These are phyloP conservation scores for Nakazawaea holstii DNA, from an alignment of 805 yeast species.

Conservation along the genomic window DNA sequence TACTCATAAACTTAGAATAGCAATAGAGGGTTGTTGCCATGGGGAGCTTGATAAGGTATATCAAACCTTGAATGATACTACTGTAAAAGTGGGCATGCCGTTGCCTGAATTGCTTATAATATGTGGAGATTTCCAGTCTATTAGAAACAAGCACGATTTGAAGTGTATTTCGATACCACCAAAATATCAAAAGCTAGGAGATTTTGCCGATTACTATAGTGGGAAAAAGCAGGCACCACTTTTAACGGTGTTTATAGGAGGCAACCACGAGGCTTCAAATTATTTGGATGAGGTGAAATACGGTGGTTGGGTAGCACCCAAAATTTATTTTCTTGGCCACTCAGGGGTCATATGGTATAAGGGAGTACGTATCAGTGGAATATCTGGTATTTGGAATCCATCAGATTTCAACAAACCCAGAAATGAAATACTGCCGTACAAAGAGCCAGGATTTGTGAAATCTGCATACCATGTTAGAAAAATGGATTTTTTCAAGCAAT, in stretches of 20 bases:
- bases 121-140: slow-evolving; percentile 90
- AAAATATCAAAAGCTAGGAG: slow-evolving; percentile 73
- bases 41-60: slow-evolving; percentile 69
- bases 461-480: slow-evolving; percentile 74
- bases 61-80: slow-evolving; percentile 13
- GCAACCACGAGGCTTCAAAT: slow-evolving; percentile 89
- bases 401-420: slow-evolving; percentile 38
- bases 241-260: slow-evolving; percentile 82
- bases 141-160: slow-evolving; percentile 60
- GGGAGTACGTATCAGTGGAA: slow-evolving; percentile 74
- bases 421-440: slow-evolving; percentile 44
- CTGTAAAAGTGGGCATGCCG: slow-evolving; percentile 18
- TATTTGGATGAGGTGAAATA: slow-evolving; percentile 64
- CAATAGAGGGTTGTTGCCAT: slow-evolving; percentile 88
- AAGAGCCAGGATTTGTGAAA: slow-evolving; percentile 33
- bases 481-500: slow-evolving; percentile 53
- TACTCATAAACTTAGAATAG: slow-evolving; percentile 31
- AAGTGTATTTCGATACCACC: slow-evolving; percentile 70
- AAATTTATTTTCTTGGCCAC: slow-evolving; percentile 79
- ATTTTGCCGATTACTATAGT: slow-evolving; percentile 67
- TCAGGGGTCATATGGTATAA: slow-evolving; percentile 68
- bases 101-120: slow-evolving; percentile 61
- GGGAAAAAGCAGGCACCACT: slow-evolving; percentile 64
- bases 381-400: slow-evolving; percentile 76
- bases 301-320: slow-evolving; percentile 94